Percentiles rank a stretch among this genome's conserved stretches.
phyloP scores from a whole-genome alignment of 371 early-diverging fungal species.

The Mortierella polycephala region DNA sequence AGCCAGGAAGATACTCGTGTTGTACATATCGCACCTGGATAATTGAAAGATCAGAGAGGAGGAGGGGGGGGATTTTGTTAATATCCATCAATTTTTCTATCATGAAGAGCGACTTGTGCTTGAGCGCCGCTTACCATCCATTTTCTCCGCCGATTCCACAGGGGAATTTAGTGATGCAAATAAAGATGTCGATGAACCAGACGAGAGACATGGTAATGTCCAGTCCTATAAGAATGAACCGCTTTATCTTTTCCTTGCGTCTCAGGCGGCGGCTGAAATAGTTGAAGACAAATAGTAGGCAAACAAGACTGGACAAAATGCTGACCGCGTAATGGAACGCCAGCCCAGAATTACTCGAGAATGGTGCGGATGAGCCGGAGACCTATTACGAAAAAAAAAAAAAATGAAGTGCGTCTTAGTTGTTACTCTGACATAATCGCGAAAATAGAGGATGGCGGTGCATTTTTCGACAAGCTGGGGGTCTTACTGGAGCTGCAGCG shows the following conservation, averaged over 20 bases:
- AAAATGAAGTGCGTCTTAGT: not conserved
- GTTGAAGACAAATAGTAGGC: slow-evolving; percentile 58
- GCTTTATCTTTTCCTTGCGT: slow-evolving; percentile 59
- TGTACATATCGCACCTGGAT: slow-evolving; percentile 67
- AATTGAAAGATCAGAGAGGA: not conserved
- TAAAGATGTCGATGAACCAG: slow-evolving; percentile 68
- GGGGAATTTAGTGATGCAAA: slow-evolving; percentile 62
- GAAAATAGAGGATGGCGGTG: not conserved
- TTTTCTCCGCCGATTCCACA: slow-evolving; percentile 60
- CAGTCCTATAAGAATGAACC: slow-evolving; percentile 58
- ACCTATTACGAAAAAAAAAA: slow-evolving; percentile 7
- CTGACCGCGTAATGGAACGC: slow-evolving; percentile 57
- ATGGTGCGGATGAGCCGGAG: slow-evolving; percentile 36
- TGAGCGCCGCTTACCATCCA: slow-evolving; percentile 41
- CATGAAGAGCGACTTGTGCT: no score
- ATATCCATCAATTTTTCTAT: no score
- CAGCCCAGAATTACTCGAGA: slow-evolving; percentile 29
- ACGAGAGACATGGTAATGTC: slow-evolving; percentile 62
- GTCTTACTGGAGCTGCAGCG: slow-evolving; percentile 44
- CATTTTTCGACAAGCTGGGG: not conserved
- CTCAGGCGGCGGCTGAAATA: slow-evolving; percentile 61
- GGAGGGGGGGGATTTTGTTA: not conserved
- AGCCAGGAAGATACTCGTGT: slow-evolving; percentile 66
- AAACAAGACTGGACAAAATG: slow-evolving; percentile 61
- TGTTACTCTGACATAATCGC: not conserved